These are phyloP conservation scores for Phytophthora crassamura DNA, from an alignment of 352 stramenopile species.

Conservation along the genomic window DNA sequence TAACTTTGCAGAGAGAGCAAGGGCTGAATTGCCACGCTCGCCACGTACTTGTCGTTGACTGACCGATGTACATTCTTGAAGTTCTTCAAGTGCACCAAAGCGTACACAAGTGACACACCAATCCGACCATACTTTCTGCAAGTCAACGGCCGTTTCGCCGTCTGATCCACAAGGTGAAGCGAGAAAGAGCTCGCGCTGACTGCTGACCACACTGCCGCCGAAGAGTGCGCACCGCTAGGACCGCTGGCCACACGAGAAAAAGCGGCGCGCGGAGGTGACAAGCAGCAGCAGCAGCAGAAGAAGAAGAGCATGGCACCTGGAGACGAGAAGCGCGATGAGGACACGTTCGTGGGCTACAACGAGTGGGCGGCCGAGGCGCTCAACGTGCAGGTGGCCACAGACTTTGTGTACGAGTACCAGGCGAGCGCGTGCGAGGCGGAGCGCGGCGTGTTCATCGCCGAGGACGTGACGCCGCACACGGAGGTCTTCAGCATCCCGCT, in stretches of 20 bases:
- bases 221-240: background rate
- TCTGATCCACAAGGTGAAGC: conserved; percentile 15
- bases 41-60: conserved; percentile 14
- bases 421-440: conserved; percentile 47
- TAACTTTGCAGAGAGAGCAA: conserved; percentile 19
- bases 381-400: conserved; percentile 64
- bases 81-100: background rate
- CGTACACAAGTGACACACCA: conserved; percentile 19
- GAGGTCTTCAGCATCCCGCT: conserved; percentile 73
- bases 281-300: background rate
- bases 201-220: conserved; percentile 17
- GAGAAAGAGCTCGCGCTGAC: background rate
- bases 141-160: conserved; percentile 8
- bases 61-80: background rate
- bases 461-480: conserved; percentile 80
- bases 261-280: background rate
- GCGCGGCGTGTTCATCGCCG: conserved; percentile 80
- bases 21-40: background rate
- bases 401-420: conserved; percentile 85
- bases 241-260: conserved; percentile 35
- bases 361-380: conserved; percentile 69
- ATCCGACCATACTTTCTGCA: conserved; percentile 21
- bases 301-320: conserved; percentile 21
- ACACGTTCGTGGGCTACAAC: conserved; percentile 77
- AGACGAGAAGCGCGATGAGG: conserved; percentile 19